These are phyloP conservation scores for Diaporthe citrichinensis DNA, from an alignment of 2,329 filamentous ascomycete genomes.

Conservation along the genomic window DNA sequence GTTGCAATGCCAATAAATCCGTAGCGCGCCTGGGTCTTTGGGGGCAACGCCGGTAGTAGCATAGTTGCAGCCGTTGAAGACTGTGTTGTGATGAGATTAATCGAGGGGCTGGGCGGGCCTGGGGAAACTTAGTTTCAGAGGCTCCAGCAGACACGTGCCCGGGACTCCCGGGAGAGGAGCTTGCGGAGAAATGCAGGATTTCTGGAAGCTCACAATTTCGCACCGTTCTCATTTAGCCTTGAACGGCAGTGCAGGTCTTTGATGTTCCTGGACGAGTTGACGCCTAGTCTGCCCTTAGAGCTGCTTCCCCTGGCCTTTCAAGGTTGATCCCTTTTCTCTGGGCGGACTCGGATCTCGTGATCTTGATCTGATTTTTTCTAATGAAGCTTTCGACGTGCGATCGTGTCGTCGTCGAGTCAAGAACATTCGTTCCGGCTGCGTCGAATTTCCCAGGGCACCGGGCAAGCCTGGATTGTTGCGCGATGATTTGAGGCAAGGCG, in stretches of 20 bases:
- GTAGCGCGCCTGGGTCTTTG: neutral
- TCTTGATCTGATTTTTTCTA: neutral
- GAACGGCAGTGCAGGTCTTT: conserved; percentile 1
- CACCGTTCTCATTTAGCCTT: conserved; percentile 9
- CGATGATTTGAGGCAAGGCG: conserved; percentile 23
- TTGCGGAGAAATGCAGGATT: conserved; percentile 28
- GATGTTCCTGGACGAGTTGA: conserved; percentile 11
- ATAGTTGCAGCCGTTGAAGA: conserved; percentile 29
- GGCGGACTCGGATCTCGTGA: conserved; percentile 1
- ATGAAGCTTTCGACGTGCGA: conserved; percentile 4
- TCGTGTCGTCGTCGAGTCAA: neutral
- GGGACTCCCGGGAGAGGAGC: conserved; percentile 32
- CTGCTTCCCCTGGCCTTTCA: conserved; percentile 10
- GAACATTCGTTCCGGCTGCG: neutral
- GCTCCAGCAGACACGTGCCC: conserved; percentile 36
- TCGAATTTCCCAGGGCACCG: conserved; percentile 20
- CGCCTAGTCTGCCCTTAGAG: neutral
- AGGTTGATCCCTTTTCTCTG: conserved; percentile 4
- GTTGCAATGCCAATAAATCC: conserved; percentile 13
- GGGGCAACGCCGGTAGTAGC: neutral
- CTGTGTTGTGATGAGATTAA: conserved; percentile 22
- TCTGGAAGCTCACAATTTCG: conserved; percentile 31
- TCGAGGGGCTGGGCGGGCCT: conserved; percentile 35
- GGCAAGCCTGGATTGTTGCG: neutral
- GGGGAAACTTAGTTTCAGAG: conserved; percentile 33